Percentiles rank a stretch among this genome's conserved stretches.
Evolutionary conservation across 73 alveolate genomes (phyloP).

Genomic region (Paramecium octaurelia): DNA sequence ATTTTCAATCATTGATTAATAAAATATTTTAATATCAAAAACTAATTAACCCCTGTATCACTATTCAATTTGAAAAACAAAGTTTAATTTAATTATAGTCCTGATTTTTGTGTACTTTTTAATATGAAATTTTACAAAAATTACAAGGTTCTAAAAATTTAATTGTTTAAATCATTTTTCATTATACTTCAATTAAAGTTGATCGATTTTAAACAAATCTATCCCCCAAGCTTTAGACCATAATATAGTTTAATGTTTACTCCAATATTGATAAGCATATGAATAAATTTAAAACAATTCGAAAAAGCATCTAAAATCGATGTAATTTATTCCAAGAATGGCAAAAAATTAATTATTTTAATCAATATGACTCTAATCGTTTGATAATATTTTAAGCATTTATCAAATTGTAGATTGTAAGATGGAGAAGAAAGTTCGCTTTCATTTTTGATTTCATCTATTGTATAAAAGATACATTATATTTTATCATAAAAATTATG

Average conservation of each 20-base stretch:
- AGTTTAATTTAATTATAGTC: background rate
- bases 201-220: background rate
- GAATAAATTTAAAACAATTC: too few relatives aligned
- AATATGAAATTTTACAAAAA: background rate
- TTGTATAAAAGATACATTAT: background rate
- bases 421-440: background rate
- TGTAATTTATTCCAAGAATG: too few relatives aligned
- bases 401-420: background rate
- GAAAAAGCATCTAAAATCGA: background rate
- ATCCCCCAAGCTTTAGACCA: background rate
- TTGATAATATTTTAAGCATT: too few relatives aligned
- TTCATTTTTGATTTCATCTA: background rate
- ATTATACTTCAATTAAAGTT: background rate
- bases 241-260: too few relatives aligned
- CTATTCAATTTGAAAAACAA: background rate
- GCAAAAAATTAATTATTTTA: too few relatives aligned
- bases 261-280: background rate
- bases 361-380: too few relatives aligned
- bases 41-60: background rate
- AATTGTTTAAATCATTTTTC: background rate
- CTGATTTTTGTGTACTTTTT: background rate
- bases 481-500: too few relatives aligned
- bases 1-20: background rate
- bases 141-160: background rate
- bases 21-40: background rate